Evolutionary conservation across 2,329 filamentous ascomycete species (phyloP).

Genomic region (Ceratocystis lukuohia): DNA sequence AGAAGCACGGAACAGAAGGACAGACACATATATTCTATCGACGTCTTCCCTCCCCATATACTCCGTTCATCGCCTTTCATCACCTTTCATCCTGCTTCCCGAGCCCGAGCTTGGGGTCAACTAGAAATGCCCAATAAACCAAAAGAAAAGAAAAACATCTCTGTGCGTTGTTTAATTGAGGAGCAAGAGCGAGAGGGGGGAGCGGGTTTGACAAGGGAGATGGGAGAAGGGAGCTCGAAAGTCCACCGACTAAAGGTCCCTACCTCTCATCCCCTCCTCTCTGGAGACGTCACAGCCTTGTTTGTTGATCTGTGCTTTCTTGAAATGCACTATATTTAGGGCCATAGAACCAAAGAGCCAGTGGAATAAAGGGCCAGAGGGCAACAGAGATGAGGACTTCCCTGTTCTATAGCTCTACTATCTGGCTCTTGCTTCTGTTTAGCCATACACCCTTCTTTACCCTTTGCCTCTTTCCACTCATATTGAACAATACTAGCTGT

Average conservation of each 20-base stretch:
- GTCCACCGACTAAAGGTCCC: not conserved
- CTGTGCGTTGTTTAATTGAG: not conserved
- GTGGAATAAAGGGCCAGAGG: not conserved
- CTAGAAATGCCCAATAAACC: not conserved
- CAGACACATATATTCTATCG: not conserved
- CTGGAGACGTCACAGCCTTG: slow-evolving; percentile 6
- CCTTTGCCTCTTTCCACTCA: not conserved
- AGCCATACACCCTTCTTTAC: not conserved
- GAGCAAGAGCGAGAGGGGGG: not conserved
- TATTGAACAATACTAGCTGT: not conserved
- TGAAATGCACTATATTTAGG: slow-evolving; percentile 2
- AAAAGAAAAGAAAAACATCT: not conserved
- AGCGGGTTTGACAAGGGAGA: not conserved
- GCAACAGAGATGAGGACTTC: not conserved
- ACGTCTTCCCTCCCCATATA: not conserved
- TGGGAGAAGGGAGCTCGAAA: not conserved
- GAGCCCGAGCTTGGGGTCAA: not conserved
- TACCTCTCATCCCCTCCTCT: not conserved
- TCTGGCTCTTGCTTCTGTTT: not conserved
- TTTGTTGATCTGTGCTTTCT: not conserved
- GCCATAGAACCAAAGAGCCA: not conserved
- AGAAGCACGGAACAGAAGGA: not conserved
- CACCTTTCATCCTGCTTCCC: not conserved
- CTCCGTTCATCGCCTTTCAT: not conserved
- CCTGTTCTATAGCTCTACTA: not conserved